phyloP scores from a whole-genome alignment of 495 filamentous ascomycete genomes.

The Pyronema domesticum region DNA sequence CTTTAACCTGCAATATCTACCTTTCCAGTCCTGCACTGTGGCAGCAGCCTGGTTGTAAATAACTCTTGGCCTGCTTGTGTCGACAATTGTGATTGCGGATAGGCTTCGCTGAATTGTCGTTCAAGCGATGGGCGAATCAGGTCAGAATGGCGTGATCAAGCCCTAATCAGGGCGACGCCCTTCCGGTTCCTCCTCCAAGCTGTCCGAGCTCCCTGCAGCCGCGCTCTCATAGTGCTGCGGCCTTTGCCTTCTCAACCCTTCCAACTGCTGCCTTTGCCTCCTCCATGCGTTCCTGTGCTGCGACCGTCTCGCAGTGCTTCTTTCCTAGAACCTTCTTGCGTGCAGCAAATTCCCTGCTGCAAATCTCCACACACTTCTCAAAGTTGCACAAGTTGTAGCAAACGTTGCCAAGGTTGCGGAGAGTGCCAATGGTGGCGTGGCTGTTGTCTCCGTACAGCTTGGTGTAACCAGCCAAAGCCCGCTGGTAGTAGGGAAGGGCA shows the following conservation, averaged over 20 bases:
- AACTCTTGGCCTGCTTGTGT: no score
- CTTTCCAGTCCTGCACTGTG: no score
- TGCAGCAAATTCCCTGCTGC: not conserved
- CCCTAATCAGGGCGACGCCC: no score
- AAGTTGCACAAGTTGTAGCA: not conserved
- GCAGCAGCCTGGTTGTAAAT: no score
- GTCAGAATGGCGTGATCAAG: no score
- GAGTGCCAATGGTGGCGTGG: not conserved
- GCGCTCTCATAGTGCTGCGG: no score
- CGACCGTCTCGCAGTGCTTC: not conserved
- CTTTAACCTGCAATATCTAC: no score
- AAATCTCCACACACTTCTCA: not conserved
- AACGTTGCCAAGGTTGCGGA: not conserved
- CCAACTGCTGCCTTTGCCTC: not conserved
- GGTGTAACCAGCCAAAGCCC: not conserved
- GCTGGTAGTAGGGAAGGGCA: not conserved
- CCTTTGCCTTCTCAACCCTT: not conserved
- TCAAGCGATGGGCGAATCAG: no score
- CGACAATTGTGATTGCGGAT: no score
- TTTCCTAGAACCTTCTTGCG: not conserved
- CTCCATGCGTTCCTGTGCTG: not conserved
- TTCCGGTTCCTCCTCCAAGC: no score
- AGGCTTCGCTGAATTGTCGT: no score
- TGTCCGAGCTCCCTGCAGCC: no score
- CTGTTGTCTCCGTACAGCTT: not conserved